A percentile compares a stretch with the other conserved stretches of the same genome.
These are phyloP conservation scores for Debaryomyces prosopidis DNA, from an alignment of 805 yeast species.

Conservation along the genomic window DNA sequence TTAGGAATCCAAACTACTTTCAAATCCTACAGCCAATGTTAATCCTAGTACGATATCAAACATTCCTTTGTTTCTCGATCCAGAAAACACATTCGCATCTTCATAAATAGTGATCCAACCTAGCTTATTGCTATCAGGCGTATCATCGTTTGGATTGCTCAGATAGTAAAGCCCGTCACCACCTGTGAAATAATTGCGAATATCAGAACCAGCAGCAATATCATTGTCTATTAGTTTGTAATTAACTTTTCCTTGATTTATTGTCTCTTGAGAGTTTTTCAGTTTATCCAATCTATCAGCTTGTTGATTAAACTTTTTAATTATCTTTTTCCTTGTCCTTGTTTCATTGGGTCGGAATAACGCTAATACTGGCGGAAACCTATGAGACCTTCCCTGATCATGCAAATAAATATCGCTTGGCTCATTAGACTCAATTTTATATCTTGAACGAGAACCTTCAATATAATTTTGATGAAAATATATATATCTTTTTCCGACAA, in stretches of 20 bases:
- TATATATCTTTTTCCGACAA: conserved; percentile 33
- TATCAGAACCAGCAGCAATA: conserved; percentile 22
- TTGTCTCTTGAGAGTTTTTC: background rate
- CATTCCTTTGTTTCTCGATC: conserved; percentile 35
- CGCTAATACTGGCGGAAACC: conserved; percentile 32
- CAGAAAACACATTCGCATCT: conserved; percentile 27
- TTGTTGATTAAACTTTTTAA: conserved; percentile 31
- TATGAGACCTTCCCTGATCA: conserved; percentile 2
- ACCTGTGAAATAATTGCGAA: conserved; percentile 38
- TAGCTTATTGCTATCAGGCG: conserved; percentile 57
- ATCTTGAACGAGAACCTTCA: conserved; percentile 13
- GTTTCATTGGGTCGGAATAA: conserved; percentile 43
- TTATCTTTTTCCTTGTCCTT: conserved; percentile 36
- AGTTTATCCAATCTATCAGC: conserved; percentile 3
- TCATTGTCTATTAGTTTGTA: conserved; percentile 19
- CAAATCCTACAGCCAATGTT: conserved; percentile 50
- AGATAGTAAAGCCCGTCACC: conserved; percentile 57
- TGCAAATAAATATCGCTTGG: conserved; percentile 30
- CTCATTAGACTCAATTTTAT: conserved; percentile 9
- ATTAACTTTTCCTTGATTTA: conserved; percentile 5
- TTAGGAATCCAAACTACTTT: conserved; percentile 7
- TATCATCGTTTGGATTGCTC: conserved; percentile 54
- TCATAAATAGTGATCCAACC: conserved; percentile 70
- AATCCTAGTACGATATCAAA: conserved; percentile 57
- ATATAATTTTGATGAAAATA: conserved; percentile 38